These are phyloP conservation scores for Aspergillus incahuasiensis DNA, from an alignment of 495 filamentous ascomycete genomes.

Conservation along the genomic window DNA sequence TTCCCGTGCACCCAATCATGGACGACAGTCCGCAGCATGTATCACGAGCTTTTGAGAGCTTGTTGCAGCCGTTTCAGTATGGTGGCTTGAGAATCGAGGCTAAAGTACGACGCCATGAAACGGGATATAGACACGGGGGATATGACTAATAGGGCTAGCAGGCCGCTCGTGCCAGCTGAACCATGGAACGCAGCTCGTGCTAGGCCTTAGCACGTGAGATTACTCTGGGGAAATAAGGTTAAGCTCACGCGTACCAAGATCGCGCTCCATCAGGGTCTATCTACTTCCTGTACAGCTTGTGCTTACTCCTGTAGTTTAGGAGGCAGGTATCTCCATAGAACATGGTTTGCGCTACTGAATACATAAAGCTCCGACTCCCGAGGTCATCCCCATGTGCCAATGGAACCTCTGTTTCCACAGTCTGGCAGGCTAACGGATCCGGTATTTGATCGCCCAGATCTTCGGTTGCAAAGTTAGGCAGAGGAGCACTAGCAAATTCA, in stretches of 20 bases:
- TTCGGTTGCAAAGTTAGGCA: neutral
- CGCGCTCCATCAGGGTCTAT: neutral
- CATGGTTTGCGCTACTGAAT: neutral
- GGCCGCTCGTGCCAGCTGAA: constrained; percentile 10
- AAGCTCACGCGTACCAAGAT: constrained; percentile 17
- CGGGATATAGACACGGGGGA: neutral
- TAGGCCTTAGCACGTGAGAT: constrained; percentile 18
- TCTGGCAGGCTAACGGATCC: neutral
- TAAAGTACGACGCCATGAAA: too few species aligned
- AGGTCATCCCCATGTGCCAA: neutral
- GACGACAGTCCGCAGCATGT: too few species aligned
- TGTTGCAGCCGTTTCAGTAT: too few species aligned
- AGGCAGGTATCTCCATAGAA: neutral
- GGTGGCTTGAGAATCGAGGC: too few species aligned
- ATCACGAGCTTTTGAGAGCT: too few species aligned
- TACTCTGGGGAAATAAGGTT: constrained; percentile 20
- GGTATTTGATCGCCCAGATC: neutral
- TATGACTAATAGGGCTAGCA: constrained; percentile 1
- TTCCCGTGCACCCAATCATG: too few species aligned
- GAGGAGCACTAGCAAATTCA: neutral
- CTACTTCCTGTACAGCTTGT: too few species aligned
- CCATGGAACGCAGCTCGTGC: constrained; percentile 20
- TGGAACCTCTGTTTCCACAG: neutral
- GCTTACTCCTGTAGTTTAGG: too few species aligned
- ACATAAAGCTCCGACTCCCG: neutral